These are phyloP conservation scores for Diddensiella transvaalensis DNA, from an alignment of 805 yeast genomes.

Conservation along the genomic window DNA sequence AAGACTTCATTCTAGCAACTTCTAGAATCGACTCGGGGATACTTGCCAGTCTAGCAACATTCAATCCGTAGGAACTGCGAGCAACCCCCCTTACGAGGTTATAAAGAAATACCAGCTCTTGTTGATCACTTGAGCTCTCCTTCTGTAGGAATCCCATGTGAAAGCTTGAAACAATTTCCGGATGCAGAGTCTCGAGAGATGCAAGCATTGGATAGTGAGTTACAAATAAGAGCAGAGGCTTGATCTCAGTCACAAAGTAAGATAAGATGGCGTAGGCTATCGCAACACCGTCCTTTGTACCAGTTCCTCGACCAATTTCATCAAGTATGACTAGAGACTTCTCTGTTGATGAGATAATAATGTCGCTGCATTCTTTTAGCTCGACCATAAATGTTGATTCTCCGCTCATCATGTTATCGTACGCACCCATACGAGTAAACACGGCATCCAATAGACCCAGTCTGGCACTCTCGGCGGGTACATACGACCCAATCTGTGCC, in stretches of 20 bases:
- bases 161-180: slow-evolving; percentile 48
- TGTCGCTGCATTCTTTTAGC: slow-evolving; percentile 60
- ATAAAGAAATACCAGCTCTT: slow-evolving; percentile 50
- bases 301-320: slow-evolving; percentile 75
- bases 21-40: slow-evolving; percentile 34
- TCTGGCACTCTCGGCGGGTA: slow-evolving; percentile 61
- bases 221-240: slow-evolving; percentile 67
- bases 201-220: slow-evolving; percentile 78
- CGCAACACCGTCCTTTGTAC: slow-evolving; percentile 75
- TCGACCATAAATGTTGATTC: slow-evolving; percentile 84
- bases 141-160: slow-evolving; percentile 66
- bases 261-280: slow-evolving; percentile 71
- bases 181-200: slow-evolving; percentile 43
- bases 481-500: slow-evolving; percentile 74
- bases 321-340: slow-evolving; percentile 64
- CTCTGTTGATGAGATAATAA: slow-evolving; percentile 47
- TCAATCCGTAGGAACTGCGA: slow-evolving; percentile 72
- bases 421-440: slow-evolving; percentile 49
- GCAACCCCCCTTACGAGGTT: slow-evolving; percentile 48
- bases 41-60: slow-evolving; percentile 76
- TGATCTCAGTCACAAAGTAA: slow-evolving; percentile 44
- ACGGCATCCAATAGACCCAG: slow-evolving; percentile 65
- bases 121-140: slow-evolving; percentile 27
- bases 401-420: slow-evolving; percentile 69
- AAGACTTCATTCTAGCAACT: slow-evolving; percentile 27